These are phyloP conservation scores for Davidsoniella neocaledoniae DNA, from an alignment of 2,329 filamentous ascomycete genomes.

Conservation along the genomic window DNA sequence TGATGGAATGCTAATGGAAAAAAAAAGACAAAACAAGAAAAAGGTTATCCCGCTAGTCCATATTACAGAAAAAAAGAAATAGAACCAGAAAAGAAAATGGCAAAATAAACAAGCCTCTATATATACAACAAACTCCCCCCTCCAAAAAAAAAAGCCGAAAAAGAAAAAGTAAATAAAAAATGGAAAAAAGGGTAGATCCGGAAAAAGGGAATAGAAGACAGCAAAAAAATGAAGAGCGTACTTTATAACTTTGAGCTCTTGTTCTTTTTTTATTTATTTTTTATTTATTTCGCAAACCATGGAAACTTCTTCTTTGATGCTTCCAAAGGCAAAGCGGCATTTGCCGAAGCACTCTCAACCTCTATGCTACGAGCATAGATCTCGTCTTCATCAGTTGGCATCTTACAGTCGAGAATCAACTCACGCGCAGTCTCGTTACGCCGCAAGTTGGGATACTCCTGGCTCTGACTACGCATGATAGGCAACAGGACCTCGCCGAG, in stretches of 20 bases:
- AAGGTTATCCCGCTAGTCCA: background rate
- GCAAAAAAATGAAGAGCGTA: no score
- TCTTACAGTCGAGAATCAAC: slow-evolving; percentile 64
- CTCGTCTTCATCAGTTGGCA: slow-evolving; percentile 73
- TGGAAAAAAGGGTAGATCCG: background rate
- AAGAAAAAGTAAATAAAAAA: background rate
- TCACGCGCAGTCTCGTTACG: slow-evolving; percentile 55
- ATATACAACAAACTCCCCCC: background rate
- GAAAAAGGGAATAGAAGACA: background rate
- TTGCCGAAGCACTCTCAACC: slow-evolving; percentile 33
- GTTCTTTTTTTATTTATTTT: background rate
- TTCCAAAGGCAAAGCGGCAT: slow-evolving; percentile 25
- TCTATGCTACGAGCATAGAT: slow-evolving; percentile 46
- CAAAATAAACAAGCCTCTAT: background rate
- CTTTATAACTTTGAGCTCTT: background rate
- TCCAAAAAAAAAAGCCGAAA: background rate
- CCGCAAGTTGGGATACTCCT: slow-evolving; percentile 56
- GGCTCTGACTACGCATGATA: slow-evolving; percentile 80
- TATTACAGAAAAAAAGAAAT: background rate
- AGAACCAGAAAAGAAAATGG: background rate
- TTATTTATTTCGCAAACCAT: slow-evolving; percentile 38
- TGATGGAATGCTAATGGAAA: background rate
- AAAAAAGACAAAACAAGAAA: background rate
- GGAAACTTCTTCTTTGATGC: slow-evolving; percentile 47
- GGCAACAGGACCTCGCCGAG: slow-evolving; percentile 81